Evolutionary conservation across 768 basidiomycete species (phyloP).

Genomic region (Mrakia frigida): DNA sequence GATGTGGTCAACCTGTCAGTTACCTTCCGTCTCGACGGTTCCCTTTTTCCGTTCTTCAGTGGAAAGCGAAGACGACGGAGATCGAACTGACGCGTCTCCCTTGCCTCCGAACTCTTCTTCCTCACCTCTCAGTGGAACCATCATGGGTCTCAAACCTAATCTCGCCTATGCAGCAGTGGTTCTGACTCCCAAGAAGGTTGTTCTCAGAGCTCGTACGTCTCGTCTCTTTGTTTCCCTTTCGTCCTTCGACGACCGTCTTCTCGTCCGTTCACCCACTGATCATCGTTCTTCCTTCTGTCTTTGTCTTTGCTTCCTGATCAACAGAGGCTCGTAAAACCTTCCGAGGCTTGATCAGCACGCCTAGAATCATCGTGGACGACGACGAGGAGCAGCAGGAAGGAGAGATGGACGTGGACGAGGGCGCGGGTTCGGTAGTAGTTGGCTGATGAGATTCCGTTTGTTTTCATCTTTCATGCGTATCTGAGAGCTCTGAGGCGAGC

Average conservation of each 20-base stretch:
- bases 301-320: too few species aligned
- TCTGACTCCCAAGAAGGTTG: slow-evolving; percentile 23
- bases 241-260: background rate
- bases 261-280: background rate
- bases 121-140: slow-evolving; percentile 1
- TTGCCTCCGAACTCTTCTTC: background rate
- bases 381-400: too few species aligned
- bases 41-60: too few species aligned
- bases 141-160: slow-evolving; percentile 27
- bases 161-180: slow-evolving; percentile 18
- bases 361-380: background rate
- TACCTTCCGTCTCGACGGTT: too few species aligned
- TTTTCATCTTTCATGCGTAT: too few species aligned
- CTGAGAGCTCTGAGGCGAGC: too few species aligned
- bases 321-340: slow-evolving; percentile 20
- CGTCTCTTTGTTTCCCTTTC: background rate
- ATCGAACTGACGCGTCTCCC: background rate
- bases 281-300: too few species aligned
- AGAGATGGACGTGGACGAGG: too few species aligned
- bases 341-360: slow-evolving; percentile 17
- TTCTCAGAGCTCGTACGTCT: slow-evolving; percentile 30
- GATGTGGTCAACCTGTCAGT: slow-evolving; percentile 28
- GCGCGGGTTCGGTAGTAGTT: too few species aligned
- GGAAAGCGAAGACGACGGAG: background rate
- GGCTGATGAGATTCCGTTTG: too few species aligned